A percentile compares a stretch with the other conserved stretches of the same genome.
phyloP scores from a whole-genome alignment of 2,329 filamentous ascomycete genomes.

The Curvularia verruculosa region DNA sequence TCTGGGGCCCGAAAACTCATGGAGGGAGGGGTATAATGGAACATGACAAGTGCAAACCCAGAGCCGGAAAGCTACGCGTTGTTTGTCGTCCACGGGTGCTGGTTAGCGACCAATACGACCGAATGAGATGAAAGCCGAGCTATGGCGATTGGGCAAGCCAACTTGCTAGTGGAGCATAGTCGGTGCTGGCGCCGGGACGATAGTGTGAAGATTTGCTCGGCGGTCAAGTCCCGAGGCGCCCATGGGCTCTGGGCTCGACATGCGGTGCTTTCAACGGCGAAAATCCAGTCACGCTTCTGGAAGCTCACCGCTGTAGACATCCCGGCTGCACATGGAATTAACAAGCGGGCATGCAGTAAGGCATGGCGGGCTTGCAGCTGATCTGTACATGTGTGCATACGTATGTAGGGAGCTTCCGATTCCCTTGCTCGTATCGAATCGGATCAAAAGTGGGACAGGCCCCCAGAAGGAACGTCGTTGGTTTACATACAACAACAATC shows the following conservation, averaged over 20 bases:
- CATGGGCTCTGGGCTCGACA: slow-evolving; percentile 16
- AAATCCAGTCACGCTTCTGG: slow-evolving; percentile 7
- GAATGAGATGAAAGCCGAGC: slow-evolving; percentile 23
- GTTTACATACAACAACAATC: background rate
- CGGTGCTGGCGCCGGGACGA: slow-evolving; percentile 20
- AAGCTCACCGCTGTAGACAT: background rate
- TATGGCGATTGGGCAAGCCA: slow-evolving; percentile 22
- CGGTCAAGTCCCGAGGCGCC: slow-evolving; percentile 17
- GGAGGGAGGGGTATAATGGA: slow-evolving; percentile 29
- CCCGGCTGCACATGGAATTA: background rate
- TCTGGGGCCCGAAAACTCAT: slow-evolving; percentile 18
- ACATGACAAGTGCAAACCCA: slow-evolving; percentile 24
- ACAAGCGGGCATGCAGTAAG: slow-evolving; percentile 1
- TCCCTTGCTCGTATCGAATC: background rate
- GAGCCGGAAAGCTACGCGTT: slow-evolving; percentile 19
- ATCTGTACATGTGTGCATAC: background rate
- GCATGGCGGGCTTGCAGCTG: background rate
- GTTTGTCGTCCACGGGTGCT: slow-evolving; percentile 16
- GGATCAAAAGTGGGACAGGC: slow-evolving; percentile 4
- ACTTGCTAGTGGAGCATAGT: slow-evolving; percentile 3
- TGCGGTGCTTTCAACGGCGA: slow-evolving; percentile 30
- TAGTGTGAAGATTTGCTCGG: slow-evolving; percentile 21
- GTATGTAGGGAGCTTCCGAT: background rate
- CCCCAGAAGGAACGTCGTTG: background rate
- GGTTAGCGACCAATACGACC: slow-evolving; percentile 34